Evolutionary conservation across 176 grass and related monocot species (phyloP).

Genomic region (Carex pumila): DNA sequence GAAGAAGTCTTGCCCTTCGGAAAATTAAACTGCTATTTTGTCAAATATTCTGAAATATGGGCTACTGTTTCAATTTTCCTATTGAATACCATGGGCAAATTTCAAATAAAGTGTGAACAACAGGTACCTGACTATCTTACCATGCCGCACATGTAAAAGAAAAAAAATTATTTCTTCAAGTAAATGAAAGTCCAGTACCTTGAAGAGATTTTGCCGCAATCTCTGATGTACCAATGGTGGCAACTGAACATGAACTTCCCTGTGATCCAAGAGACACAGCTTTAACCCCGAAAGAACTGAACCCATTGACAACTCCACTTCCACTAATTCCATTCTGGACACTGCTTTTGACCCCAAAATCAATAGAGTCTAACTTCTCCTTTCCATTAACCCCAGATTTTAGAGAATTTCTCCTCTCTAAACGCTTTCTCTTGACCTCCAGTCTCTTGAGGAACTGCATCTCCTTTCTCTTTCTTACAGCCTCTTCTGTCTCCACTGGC

Average conservation of each 20-base stretch:
- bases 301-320: background rate
- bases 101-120: background rate
- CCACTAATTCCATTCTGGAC: slow-evolving; percentile 5
- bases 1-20: background rate
- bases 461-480: slow-evolving; percentile 46
- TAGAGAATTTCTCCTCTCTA: slow-evolving; percentile 73
- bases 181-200: background rate
- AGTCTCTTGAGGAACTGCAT: slow-evolving; percentile 65
- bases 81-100: background rate
- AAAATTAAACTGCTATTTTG: background rate
- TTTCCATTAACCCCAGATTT: slow-evolving; percentile 30
- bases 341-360: background rate
- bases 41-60: background rate
- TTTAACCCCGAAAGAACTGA: slow-evolving; percentile 5
- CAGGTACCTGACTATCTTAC: background rate
- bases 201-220: background rate
- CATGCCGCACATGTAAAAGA: background rate
- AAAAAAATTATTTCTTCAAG: background rate
- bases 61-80: no score
- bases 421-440: slow-evolving; percentile 80
- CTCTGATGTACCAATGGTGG: background rate
- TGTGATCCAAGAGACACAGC: slow-evolving; percentile 21
- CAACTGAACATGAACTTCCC: background rate
- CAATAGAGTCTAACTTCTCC: background rate
- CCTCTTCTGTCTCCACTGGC: slow-evolving; percentile 55